Evolutionary conservation across 2,329 filamentous ascomycete genomes (phyloP).

Genomic region (Byssochlamys sp.): DNA sequence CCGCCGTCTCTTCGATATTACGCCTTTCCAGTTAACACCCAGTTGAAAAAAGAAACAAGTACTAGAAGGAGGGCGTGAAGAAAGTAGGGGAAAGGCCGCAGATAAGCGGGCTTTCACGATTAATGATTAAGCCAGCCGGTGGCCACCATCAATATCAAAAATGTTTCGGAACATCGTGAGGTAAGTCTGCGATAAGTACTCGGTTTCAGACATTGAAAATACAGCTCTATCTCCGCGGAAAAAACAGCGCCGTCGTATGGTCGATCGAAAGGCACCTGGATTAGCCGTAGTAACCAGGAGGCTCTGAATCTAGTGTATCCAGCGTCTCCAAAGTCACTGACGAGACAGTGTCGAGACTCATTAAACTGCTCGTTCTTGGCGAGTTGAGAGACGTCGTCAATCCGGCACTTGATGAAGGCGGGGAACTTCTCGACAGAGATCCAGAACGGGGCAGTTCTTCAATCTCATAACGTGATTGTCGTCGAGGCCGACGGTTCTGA

Average conservation of each 20-base stretch:
- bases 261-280: neutral
- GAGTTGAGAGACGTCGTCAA: constrained; percentile 19
- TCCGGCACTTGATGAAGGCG: constrained; percentile 14
- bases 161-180: neutral
- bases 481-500: constrained; percentile 1
- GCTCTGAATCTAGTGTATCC: constrained; percentile 11
- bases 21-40: neutral
- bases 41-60: neutral
- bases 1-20: neutral
- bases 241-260: neutral
- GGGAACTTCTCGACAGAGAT: constrained; percentile 5
- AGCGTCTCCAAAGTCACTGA: constrained; percentile 19
- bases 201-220: neutral
- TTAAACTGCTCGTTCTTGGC: constrained; percentile 17
- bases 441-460: constrained; percentile 6
- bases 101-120: neutral
- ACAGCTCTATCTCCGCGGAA: neutral
- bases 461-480: constrained; percentile 7
- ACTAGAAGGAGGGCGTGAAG: neutral
- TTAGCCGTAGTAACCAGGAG: constrained; percentile 7
- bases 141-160: neutral
- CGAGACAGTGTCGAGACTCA: constrained; percentile 19
- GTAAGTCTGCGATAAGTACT: neutral
- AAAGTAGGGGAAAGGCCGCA: neutral
- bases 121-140: neutral